Evolutionary conservation across 106 monocot genomes (phyloP).

Genomic region (Allium fistulosum): DNA sequence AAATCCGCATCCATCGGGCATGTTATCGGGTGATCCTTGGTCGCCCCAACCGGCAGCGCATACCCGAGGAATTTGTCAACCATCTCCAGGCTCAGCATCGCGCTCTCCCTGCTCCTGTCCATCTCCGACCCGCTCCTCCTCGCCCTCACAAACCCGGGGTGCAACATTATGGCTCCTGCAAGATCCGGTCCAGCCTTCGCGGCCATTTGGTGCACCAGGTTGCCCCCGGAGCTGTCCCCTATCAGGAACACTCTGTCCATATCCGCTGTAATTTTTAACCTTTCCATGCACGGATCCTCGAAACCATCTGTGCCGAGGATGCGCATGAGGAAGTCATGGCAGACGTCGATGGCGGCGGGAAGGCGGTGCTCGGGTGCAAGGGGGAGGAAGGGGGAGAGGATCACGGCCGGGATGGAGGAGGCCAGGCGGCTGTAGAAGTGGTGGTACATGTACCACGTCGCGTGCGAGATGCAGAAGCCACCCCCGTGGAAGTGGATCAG

Average conservation of each 20-base stretch:
- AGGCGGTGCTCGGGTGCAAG: conserved; percentile 82
- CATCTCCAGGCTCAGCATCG: conserved; percentile 75
- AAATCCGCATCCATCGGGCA: conserved; percentile 66
- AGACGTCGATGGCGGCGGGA: conserved; percentile 52
- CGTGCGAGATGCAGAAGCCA: conserved; percentile 75
- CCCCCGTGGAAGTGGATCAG: conserved; percentile 88
- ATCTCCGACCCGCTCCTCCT: conserved; percentile 59
- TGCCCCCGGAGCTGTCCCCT: conserved; percentile 84
- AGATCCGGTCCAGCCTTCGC: conserved; percentile 28
- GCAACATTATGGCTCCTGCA: conserved; percentile 52
- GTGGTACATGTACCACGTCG: conserved; percentile 73
- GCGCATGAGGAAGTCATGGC: conserved; percentile 44
- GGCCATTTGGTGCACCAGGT: conserved; percentile 58
- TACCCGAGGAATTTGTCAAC: conserved; percentile 59
- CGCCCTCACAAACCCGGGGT: conserved; percentile 71
- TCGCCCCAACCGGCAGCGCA: conserved; percentile 46
- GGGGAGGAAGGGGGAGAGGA: conserved; percentile 57
- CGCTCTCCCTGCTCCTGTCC: conserved; percentile 18
- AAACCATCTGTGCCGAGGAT: conserved; percentile 7
- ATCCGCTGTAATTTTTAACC: conserved; percentile 27
- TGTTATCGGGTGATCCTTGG: conserved; percentile 69
- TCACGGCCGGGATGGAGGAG: conserved; percentile 30
- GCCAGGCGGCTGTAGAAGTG: conserved; percentile 75
- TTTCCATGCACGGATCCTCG: neutral
- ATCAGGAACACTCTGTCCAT: conserved; percentile 67